Conservation (phyloP, 495 filamentous ascomycete genomes). For the Hypoxylon trugodes region DNA sequence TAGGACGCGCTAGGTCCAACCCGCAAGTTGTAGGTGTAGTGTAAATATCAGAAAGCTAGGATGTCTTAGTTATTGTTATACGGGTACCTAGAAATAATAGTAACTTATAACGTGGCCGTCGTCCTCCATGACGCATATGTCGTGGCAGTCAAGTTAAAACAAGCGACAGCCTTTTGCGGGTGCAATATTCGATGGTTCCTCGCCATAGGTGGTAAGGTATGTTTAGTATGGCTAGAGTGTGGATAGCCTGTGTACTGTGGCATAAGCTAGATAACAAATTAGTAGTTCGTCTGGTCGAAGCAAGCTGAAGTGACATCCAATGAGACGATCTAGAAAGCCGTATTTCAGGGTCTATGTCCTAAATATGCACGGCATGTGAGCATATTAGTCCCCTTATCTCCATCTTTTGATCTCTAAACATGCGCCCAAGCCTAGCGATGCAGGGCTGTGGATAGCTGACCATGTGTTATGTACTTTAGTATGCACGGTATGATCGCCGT, state of each 20-base stretch:
- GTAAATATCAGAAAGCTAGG: not conserved
- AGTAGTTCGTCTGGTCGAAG: constrained; percentile 5
- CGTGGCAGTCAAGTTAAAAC: constrained; percentile 23
- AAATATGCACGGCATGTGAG: constrained; percentile 40
- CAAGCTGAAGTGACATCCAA: constrained; percentile 32
- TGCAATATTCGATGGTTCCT: constrained; percentile 10
- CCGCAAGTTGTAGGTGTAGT: no score
- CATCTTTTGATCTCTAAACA: constrained; percentile 21
- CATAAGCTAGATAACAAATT: constrained; percentile 21
- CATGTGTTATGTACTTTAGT: constrained; percentile 10
- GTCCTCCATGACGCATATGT: constrained; percentile 9
- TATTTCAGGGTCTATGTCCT: constrained; percentile 28
- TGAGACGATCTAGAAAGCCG: constrained; percentile 9
- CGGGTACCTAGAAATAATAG: constrained; percentile 11
- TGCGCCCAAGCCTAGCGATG: constrained; percentile 18
- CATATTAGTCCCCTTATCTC: constrained; percentile 20
- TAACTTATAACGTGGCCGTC: constrained; percentile 13
- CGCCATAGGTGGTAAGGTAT: not conserved
- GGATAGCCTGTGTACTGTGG: constrained; percentile 27
- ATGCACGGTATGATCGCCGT: constrained; percentile 24
- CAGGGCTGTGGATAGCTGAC: constrained; percentile 36
- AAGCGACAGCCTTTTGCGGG: constrained; percentile 23
- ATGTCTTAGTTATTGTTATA: constrained; percentile 19
- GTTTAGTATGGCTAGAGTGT: constrained; percentile 7
- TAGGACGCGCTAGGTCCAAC: not conserved